Conservation (phyloP, 2,329 filamentous ascomycete species). For the Knoxdaviesia capensis region DNA sequence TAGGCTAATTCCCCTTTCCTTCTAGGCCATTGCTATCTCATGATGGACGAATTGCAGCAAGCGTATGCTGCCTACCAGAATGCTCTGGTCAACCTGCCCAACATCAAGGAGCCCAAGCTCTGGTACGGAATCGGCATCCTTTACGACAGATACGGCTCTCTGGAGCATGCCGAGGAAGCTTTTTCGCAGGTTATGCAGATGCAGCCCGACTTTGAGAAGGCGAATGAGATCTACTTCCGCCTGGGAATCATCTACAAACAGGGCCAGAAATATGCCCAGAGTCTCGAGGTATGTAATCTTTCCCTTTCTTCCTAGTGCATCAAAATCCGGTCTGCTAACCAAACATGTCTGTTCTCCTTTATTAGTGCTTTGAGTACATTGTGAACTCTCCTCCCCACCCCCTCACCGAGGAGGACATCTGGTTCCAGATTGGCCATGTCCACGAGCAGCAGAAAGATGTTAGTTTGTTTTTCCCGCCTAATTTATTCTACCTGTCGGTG, state of each 20-base stretch:
- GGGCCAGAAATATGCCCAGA: constrained; percentile 81
- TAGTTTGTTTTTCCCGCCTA: constrained; percentile 19
- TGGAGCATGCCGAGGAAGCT: constrained; percentile 93
- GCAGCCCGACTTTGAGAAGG: constrained; percentile 94
- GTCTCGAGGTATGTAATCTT: constrained; percentile 52
- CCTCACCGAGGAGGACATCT: constrained; percentile 92
- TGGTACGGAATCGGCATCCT: constrained; percentile 98
- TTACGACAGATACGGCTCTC: constrained; percentile 87
- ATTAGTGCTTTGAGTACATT: constrained; percentile 93
- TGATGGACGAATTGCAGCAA: constrained; percentile 96
- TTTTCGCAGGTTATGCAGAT: constrained; percentile 99
- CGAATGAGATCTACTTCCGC: constrained; percentile 96
- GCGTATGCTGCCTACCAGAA: constrained; percentile 95
- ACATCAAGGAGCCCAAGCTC: constrained; percentile 72
- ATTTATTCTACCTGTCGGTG: neutral
- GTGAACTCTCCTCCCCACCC: constrained; percentile 82
- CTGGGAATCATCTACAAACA: constrained; percentile 99
- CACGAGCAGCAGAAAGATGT: constrained; percentile 98
- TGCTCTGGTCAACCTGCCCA: constrained; percentile 75
- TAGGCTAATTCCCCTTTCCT: neutral
- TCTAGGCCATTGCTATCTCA: constrained; percentile 86
- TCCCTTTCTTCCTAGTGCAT: neutral
- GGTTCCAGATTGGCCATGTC: constrained; percentile 98
- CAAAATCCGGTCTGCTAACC: neutral
- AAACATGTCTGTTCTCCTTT: too few species aligned